Conservation (phyloP, 768 basidiomycete species). For the Mycena pura region DNA sequence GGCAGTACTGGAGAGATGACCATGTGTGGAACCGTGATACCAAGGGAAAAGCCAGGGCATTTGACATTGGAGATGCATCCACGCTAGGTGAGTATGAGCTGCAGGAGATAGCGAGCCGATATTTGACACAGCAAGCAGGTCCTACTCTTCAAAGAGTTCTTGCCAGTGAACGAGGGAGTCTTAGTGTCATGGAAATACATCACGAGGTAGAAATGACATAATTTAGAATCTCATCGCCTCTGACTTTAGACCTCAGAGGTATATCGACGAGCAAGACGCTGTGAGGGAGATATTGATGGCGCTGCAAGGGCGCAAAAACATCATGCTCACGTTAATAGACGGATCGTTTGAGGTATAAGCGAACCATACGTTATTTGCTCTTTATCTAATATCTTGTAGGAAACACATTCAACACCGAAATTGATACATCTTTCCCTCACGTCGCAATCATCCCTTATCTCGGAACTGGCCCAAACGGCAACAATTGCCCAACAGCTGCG, state of each 20-base stretch:
- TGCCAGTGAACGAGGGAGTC: slow-evolving; percentile 41
- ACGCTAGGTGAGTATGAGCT: slow-evolving; percentile 60
- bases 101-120: background rate
- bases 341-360: slow-evolving; percentile 41
- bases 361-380: background rate
- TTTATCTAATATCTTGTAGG: slow-evolving; percentile 40
- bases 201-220: slow-evolving; percentile 44
- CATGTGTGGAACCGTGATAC: slow-evolving; percentile 57
- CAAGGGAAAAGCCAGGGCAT: slow-evolving; percentile 45
- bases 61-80: slow-evolving; percentile 74
- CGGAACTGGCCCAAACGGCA: slow-evolving; percentile 62
- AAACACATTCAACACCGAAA: slow-evolving; percentile 58
- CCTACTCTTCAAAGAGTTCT: slow-evolving; percentile 50
- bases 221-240: background rate
- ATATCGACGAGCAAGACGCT: slow-evolving; percentile 77
- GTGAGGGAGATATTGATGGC: slow-evolving; percentile 80
- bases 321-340: slow-evolving; percentile 53
- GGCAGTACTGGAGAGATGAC: slow-evolving; percentile 78
- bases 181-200: slow-evolving; percentile 47
- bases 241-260: slow-evolving; percentile 49
- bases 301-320: slow-evolving; percentile 73
- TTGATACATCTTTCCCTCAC: slow-evolving; percentile 71
- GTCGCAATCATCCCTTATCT: slow-evolving; percentile 70
- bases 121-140: slow-evolving; percentile 39
- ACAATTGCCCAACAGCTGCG: slow-evolving; percentile 70